Conservation (phyloP, 495 filamentous ascomycete species). For the Trichoderma virens region DNA sequence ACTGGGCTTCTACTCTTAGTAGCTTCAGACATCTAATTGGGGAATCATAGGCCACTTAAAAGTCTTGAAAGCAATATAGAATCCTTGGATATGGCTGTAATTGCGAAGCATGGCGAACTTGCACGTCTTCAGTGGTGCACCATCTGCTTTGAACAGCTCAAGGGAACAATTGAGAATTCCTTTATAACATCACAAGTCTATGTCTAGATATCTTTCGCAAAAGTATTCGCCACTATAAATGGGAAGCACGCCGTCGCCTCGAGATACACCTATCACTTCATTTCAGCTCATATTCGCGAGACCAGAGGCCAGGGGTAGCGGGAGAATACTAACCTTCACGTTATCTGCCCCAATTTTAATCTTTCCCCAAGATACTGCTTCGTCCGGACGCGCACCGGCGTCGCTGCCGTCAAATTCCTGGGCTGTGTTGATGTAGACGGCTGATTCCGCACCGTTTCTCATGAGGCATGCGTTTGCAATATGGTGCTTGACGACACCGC, state of each 20-base stretch:
- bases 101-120: too few species aligned
- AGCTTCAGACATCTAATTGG: constrained; percentile 42
- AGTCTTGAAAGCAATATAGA: not conserved
- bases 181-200: not conserved
- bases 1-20: constrained; percentile 38
- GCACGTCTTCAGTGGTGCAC: not conserved
- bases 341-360: constrained; percentile 79
- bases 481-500: constrained; percentile 91
- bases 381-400: constrained; percentile 90
- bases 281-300: constrained; percentile 16
- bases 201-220: constrained; percentile 51
- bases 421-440: constrained; percentile 93
- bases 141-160: not conserved
- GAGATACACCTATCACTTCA: constrained; percentile 58
- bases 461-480: constrained; percentile 96
- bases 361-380: constrained; percentile 98
- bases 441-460: constrained; percentile 92
- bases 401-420: constrained; percentile 97
- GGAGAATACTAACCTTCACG: constrained; percentile 59
- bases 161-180: not conserved
- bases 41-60: constrained; percentile 20
- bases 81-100: not conserved
- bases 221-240: constrained; percentile 89
- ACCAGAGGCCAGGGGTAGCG: not conserved
- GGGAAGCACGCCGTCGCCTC: constrained; percentile 92